Evolutionary conservation across 306 rosid species (phyloP).

Genomic region (Prunus campanulata): DNA sequence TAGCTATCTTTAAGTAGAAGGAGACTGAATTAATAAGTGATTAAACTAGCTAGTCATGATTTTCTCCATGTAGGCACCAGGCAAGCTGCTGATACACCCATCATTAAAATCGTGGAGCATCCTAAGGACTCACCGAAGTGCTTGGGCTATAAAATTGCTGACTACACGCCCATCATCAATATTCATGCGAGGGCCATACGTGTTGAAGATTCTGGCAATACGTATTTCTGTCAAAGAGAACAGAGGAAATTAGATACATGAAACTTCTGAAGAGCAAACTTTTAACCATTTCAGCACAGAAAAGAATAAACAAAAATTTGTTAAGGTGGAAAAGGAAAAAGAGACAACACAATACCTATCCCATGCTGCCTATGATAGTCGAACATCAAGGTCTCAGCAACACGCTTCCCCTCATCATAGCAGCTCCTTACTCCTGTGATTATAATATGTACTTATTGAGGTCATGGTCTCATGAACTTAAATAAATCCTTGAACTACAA

Average conservation of each 20-base stretch:
- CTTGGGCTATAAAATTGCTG: conserved; percentile 98
- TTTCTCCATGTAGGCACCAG: neutral
- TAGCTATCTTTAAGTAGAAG: neutral
- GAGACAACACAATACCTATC: conserved; percentile 42
- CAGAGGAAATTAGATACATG: conserved; percentile 3
- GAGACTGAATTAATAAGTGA: neutral
- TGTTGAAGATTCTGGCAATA: conserved; percentile 92
- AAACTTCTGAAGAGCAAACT: neutral
- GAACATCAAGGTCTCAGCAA: conserved; percentile 97
- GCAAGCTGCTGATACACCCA: neutral
- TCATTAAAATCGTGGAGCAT: conserved; percentile 1
- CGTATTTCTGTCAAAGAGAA: conserved; percentile 62
- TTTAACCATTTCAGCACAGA: conserved; percentile 12
- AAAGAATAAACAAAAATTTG: conserved; percentile 13
- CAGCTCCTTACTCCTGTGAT: conserved; percentile 90
- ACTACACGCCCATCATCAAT: conserved; percentile 98
- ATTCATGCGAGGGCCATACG: conserved; percentile 99
- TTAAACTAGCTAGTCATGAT: neutral
- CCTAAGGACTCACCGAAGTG: conserved; percentile 62
- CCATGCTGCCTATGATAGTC: conserved; percentile 99
- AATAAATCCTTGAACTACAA: neutral
- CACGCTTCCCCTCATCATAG: conserved; percentile 98
- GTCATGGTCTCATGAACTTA: conserved; percentile 12
- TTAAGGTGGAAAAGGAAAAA: neutral
- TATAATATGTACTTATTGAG: conserved; percentile 20